Percentiles rank a stretch among this genome's conserved stretches.
phyloP scores from a whole-genome alignment of 2,329 filamentous ascomycete species.

The Xylariaceae sp. region DNA sequence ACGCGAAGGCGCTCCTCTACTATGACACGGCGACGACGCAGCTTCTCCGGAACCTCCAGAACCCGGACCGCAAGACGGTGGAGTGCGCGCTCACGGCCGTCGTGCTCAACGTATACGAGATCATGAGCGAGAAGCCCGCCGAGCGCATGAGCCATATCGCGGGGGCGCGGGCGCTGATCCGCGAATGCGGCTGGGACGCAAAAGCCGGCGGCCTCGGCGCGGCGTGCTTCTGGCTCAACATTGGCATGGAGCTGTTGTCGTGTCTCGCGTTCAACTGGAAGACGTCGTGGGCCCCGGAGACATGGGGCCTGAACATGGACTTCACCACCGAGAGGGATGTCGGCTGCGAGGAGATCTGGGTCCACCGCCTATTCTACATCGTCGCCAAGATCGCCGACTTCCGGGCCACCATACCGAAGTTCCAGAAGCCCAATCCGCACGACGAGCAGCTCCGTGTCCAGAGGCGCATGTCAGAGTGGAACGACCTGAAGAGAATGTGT shows the following conservation, averaged over 20 bases:
- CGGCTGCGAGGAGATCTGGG: conserved; percentile 77
- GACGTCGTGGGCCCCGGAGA: conserved; percentile 82
- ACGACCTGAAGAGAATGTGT: conserved; percentile 71
- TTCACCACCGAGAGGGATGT: conserved; percentile 41
- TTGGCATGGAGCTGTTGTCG: conserved; percentile 83
- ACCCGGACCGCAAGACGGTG: conserved; percentile 76
- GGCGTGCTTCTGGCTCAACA: conserved; percentile 92
- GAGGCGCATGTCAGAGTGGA: conserved; percentile 71
- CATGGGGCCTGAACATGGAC: conserved; percentile 82
- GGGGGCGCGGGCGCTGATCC: conserved; percentile 78
- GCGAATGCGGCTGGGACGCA: conserved; percentile 86
- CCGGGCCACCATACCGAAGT: conserved; percentile 62
- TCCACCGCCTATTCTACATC: conserved; percentile 83
- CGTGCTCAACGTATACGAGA: conserved; percentile 86
- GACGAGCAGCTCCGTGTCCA: conserved; percentile 62
- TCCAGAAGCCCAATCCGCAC: conserved; percentile 55
- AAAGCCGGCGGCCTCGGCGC: conserved; percentile 72
- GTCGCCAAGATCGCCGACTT: conserved; percentile 85
- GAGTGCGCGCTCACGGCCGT: conserved; percentile 85
- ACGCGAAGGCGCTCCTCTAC: conserved; percentile 75
- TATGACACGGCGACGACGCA: conserved; percentile 82
- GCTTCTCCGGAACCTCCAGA: conserved; percentile 71
- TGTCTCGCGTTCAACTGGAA: conserved; percentile 86
- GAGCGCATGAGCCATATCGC: conserved; percentile 88
- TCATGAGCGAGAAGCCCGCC: conserved; percentile 76